phyloP scores from a whole-genome alignment of 306 rosid species.

The Carpinus fangiana region DNA sequence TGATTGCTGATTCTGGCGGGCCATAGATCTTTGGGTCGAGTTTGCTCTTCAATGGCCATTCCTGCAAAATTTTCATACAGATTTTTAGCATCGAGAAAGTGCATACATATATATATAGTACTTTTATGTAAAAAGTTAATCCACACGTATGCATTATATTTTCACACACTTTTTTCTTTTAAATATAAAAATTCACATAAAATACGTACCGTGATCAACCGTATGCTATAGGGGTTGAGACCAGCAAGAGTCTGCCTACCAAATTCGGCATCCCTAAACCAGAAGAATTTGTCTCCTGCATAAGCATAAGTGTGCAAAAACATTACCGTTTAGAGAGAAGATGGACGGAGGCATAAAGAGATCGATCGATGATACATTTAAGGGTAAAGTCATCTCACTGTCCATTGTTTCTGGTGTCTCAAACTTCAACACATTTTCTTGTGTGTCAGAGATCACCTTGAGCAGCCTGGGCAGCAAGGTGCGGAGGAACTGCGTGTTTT shows the following conservation, averaged over 20 bases:
- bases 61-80: constrained; percentile 35
- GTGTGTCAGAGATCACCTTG: constrained; percentile 23
- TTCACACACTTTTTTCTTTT: too few relatives aligned
- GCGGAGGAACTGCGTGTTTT: constrained; percentile 16
- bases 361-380: too few relatives aligned
- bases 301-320: neutral
- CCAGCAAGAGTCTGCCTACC: constrained; percentile 87
- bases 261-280: constrained; percentile 86
- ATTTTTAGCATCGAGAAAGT: neutral
- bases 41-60: constrained; percentile 89
- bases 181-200: too few relatives aligned
- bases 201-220: constrained; percentile 60
- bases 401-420: constrained; percentile 53
- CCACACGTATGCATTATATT: too few relatives aligned
- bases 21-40: constrained; percentile 75
- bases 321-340: neutral
- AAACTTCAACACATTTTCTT: constrained; percentile 49
- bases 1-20: constrained; percentile 64
- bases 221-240: constrained; percentile 71
- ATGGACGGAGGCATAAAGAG: neutral
- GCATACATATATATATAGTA: too few relatives aligned
- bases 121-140: too few relatives aligned
- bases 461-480: constrained; percentile 46
- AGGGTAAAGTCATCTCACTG: constrained; percentile 32
- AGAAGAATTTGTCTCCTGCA: constrained; percentile 79